These are phyloP conservation scores for Barnettozyma sp. DNA, from an alignment of 805 yeast genomes.

Conservation along the genomic window DNA sequence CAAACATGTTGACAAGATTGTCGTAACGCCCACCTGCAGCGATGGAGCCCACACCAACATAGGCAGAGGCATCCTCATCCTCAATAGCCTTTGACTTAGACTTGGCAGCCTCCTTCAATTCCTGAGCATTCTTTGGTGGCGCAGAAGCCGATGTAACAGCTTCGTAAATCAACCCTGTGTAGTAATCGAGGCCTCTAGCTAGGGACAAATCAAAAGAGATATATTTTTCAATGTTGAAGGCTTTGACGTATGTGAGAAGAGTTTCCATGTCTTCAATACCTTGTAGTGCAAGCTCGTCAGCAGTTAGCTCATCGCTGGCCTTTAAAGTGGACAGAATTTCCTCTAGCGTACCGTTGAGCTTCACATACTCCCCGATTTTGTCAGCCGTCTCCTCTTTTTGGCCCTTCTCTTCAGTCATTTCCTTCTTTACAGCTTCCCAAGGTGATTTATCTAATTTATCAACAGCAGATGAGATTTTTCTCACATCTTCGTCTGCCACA, in stretches of 20 bases:
- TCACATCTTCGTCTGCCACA: constrained; percentile 86
- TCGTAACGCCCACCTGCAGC: constrained; percentile 99
- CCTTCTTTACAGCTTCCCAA: constrained; percentile 90
- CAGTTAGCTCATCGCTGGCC: constrained; percentile 48
- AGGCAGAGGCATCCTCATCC: constrained; percentile 90
- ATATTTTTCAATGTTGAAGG: constrained; percentile 62
- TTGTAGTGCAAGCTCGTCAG: constrained; percentile 65
- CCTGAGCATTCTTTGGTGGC: constrained; percentile 80
- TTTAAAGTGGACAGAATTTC: constrained; percentile 53
- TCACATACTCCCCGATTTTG: constrained; percentile 85
- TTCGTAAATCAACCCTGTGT: constrained; percentile 95
- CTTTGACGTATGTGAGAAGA: constrained; percentile 71
- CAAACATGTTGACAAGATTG: constrained; percentile 93
- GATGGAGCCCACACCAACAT: constrained; percentile 96
- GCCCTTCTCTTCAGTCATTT: constrained; percentile 86
- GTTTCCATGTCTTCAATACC: constrained; percentile 79
- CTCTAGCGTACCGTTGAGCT: constrained; percentile 67
- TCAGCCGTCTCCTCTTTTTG: constrained; percentile 92
- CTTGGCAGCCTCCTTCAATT: constrained; percentile 37
- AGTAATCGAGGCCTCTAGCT: constrained; percentile 96
- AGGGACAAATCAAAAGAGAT: constrained; percentile 87
- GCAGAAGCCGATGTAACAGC: constrained; percentile 94
- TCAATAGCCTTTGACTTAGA: constrained; percentile 31
- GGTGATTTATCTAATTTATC: constrained; percentile 94
- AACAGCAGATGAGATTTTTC: constrained; percentile 90